Percentiles rank a stretch among this genome's conserved stretches.
Evolutionary conservation across 164 flowering plant genomes (phyloP).

Genomic region (Annona squamosa): DNA sequence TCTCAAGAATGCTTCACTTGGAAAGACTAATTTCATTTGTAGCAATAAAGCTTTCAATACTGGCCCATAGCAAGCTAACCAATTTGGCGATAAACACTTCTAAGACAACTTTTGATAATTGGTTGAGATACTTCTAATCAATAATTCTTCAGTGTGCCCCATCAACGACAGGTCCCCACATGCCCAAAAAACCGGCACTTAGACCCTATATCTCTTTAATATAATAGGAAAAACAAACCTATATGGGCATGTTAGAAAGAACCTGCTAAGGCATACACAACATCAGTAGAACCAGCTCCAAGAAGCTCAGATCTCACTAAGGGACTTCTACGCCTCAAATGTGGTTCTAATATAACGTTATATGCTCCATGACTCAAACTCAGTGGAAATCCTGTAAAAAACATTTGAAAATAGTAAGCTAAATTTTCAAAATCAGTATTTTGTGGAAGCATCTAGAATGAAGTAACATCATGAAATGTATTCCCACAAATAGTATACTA

Average conservation of each 20-base stretch:
- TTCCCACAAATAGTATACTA: not conserved
- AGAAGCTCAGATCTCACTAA: constrained; percentile 49
- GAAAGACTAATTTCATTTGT: too few relatives aligned
- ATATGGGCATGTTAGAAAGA: not conserved
- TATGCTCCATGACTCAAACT: not conserved
- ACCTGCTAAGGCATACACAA: constrained; percentile 48
- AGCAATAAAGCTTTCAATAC: too few relatives aligned
- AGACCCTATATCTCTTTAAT: not conserved
- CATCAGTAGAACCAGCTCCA: constrained; percentile 37
- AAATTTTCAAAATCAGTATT: not conserved
- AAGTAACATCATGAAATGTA: not conserved
- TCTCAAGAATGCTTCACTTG: too few relatives aligned
- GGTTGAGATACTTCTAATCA: not conserved
- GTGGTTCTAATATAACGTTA: constrained; percentile 8
- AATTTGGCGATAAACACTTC: too few relatives aligned
- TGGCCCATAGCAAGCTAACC: too few relatives aligned
- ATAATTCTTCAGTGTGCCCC: not conserved
- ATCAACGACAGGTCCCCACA: not conserved
- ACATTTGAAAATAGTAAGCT: not conserved
- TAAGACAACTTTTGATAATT: too few relatives aligned
- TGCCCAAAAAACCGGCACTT: not conserved
- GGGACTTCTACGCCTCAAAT: constrained; percentile 19
- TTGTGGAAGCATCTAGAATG: not conserved
- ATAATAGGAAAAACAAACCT: not conserved
- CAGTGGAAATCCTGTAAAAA: not conserved